Base-by-base conservation (phyloP, 495 filamentous ascomycete genomes). In the Monascus purpureus region DNA sequence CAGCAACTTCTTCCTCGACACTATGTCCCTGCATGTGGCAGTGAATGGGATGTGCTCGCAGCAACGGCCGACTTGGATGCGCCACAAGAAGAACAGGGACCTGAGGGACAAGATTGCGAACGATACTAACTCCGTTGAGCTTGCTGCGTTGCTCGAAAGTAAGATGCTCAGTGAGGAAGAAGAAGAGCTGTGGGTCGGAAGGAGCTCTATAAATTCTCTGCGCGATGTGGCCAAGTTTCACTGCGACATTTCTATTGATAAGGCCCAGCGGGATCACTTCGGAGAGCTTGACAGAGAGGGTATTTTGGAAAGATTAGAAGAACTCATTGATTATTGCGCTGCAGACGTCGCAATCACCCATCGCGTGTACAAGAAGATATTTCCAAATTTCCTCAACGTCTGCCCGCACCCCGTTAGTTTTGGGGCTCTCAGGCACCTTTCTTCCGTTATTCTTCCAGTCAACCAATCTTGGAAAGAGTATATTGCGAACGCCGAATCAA, bases 31-130 rank as follows among this genome's bases (percentile, higher is more conserved):
- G 31, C 90, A 99, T 49, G 87, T 95, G 6, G 90, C 90, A 8
- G 87, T 94, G 6, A 99, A 99, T 46, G 90, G 90, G 18, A 99
- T 99, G 90, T 99, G 90, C 49, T 95, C 90, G 7, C 80, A 80
- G 33, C 90, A 99, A 52, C 70, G 90, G 31, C 90, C 90, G 6
- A 90, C 82, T 1, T 99, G 90, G 90, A 81, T 93, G 76, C 90
- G 85, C 40, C 80, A 92, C 45, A 79, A 82, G 45, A 99, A 99
- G 49, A 80, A 75, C 39, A 72, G 77, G 41, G 87, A 94, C 41
- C 45, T 93, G 28, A 63, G 82, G 25, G 86, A 94, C 32, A 82
- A 80, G 50, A 73, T 90, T 29, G 70, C 79, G 9, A 75, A 56
- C 32, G 78, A 83, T 34, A 77, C 67, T 22, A 66, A 77, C 35